Evolutionary conservation across 805 yeast genomes (phyloP), one percentile per base, ranked within the genome.

Genomic region (Saccharomycopsis capsularis): DNA sequence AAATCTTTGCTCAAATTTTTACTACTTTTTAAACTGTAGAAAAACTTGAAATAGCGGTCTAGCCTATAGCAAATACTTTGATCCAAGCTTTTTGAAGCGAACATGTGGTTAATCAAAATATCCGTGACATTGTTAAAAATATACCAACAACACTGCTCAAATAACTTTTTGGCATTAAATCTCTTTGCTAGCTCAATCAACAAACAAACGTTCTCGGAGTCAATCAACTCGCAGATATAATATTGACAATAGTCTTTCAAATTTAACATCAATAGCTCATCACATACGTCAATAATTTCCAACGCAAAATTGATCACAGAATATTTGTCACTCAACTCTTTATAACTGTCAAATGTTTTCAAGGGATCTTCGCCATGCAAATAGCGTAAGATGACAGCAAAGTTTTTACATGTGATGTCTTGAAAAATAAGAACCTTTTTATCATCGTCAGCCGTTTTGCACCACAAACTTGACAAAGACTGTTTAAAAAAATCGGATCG

Each of bases 401-500:
- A 80, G 4, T 73, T 75, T 0, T 55, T 51, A 11, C 53, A 55
- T 0, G 68, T 54, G 15, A 81, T 64, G 44, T 74, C 72, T 1
- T 65, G 61, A 41, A 86, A 69, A 34, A 71, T 66, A 15, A 80
- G n/a, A 11, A 38, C 29, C 2, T n/a, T 42, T 3, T 24, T 41
- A 15, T 27, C 21, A 21, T 24, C 39, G 5, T 47, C 41, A n/a
- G 43, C 51, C 13, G 43, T 41, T 7, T 55, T 59, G n/a, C n/a
- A n/a, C 95, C 93, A 86, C 42, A 78, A 60, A 0, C 63, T 59
- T 0, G 82, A 73, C 32, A 84, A 68, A 2, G 78, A 55, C 0
- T 81, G 70, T 48, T 76, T 81, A 60, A 89, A 86, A 58, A 72
- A 85, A 0, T 77, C 79, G 42, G 81, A 76, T 51, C 95, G 65